These are phyloP conservation scores for Aegilops umbellulata DNA, from an alignment of 176 grass and related monocot species.

Conservation along the genomic window DNA sequence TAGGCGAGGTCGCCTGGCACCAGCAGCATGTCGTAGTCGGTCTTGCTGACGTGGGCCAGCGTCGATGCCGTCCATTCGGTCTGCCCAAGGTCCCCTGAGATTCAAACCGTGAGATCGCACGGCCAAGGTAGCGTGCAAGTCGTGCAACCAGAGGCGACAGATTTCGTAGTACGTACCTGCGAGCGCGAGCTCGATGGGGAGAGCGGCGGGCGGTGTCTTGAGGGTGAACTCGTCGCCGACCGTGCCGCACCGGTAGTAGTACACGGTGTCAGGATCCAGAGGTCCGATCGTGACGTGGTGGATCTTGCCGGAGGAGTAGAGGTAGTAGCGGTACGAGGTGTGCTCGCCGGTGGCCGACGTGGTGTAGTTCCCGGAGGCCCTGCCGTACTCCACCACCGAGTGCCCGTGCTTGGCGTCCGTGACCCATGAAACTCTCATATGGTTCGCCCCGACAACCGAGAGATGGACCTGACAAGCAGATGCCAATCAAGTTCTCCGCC, in stretches of 20 bases:
- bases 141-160: not conserved
- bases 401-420: conserved; percentile 59
- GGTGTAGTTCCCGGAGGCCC: conserved; percentile 45
- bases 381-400: conserved; percentile 71
- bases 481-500: not conserved
- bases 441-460: conserved; percentile 46
- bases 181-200: conserved; percentile 72
- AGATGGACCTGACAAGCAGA: conserved; percentile 51
- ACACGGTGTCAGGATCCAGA: conserved; percentile 54
- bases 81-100: conserved; percentile 81
- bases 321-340: conserved; percentile 80
- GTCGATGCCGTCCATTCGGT: conserved; percentile 95
- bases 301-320: conserved; percentile 85
- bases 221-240: conserved; percentile 64
- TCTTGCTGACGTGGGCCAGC: conserved; percentile 51
- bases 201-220: conserved; percentile 59
- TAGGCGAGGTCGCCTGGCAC: conserved; percentile 91
- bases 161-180: conserved; percentile 17
- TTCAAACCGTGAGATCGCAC: not conserved
- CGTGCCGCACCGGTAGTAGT: conserved; percentile 81
- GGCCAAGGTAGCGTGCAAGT: not conserved
- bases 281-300: conserved; percentile 93
- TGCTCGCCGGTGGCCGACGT: conserved; percentile 52
- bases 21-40: conserved; percentile 73
- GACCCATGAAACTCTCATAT: conserved; percentile 70